Percentiles rank a stretch among this genome's conserved stretches.
Evolutionary conservation across 2,329 filamentous ascomycete species (phyloP).

Genomic region (Hymenoscyphus occultus): DNA sequence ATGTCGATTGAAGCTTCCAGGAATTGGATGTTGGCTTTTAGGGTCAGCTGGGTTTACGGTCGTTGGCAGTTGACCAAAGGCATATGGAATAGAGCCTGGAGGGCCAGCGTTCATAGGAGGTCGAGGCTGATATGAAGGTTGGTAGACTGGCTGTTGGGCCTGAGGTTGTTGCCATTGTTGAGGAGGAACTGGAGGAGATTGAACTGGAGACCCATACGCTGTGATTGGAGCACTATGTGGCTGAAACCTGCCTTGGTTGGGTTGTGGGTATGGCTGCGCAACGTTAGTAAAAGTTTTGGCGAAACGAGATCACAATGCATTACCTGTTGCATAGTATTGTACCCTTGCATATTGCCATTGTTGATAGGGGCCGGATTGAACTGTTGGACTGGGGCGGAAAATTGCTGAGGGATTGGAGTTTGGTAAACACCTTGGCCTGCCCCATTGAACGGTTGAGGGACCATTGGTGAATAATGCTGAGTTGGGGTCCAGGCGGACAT

Average conservation of each 20-base stretch:
- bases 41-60: slow-evolving; percentile 68
- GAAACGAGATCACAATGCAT: background rate
- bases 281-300: slow-evolving; percentile 13
- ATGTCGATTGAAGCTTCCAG: slow-evolving; percentile 79
- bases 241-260: slow-evolving; percentile 33
- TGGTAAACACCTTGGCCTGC: slow-evolving; percentile 40
- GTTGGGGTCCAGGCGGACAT: slow-evolving; percentile 56
- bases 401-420: slow-evolving; percentile 40
- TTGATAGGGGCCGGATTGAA: slow-evolving; percentile 32
- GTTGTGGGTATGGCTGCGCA: slow-evolving; percentile 33
- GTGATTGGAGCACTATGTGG: slow-evolving; percentile 35
- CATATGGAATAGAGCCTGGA: slow-evolving; percentile 55
- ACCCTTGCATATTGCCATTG: slow-evolving; percentile 42
- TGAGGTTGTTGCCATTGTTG: slow-evolving; percentile 33
- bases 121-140: slow-evolving; percentile 33
- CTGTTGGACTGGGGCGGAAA: slow-evolving; percentile 37
- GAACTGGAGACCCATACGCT: slow-evolving; percentile 35
- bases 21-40: slow-evolving; percentile 76
- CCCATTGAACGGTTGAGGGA: slow-evolving; percentile 47
- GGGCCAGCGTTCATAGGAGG: slow-evolving; percentile 27
- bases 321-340: slow-evolving; percentile 33
- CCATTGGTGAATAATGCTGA: slow-evolving; percentile 52
- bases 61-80: slow-evolving; percentile 74
- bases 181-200: slow-evolving; percentile 30
- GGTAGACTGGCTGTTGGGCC: slow-evolving; percentile 27